phyloP scores from a whole-genome alignment of 2,329 filamentous ascomycete species.

The Beauveria australis region DNA sequence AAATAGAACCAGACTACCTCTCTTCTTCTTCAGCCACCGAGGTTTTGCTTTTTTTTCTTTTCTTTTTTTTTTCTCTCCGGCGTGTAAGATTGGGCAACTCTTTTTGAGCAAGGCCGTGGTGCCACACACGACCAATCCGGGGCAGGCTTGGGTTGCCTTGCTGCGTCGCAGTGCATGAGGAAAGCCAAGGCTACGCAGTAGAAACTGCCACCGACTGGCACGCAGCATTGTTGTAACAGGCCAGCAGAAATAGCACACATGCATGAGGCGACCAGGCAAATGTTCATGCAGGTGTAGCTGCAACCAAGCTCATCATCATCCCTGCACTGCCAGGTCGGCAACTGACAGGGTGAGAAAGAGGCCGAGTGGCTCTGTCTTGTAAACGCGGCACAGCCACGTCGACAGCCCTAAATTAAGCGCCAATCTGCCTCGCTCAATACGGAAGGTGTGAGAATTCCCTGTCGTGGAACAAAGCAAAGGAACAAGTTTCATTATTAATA shows the following conservation, averaged over 20 bases:
- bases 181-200: not conserved
- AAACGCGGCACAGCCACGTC: constrained; percentile 5
- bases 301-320: not conserved
- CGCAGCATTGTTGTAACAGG: not conserved
- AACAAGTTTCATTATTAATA: not conserved
- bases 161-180: not conserved
- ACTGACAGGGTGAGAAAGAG: not conserved
- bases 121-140: too few species aligned
- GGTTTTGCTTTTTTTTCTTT: too few species aligned
- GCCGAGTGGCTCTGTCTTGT: not conserved
- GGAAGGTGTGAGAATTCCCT: not conserved
- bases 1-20: not conserved
- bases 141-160: not conserved
- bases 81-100: too few species aligned
- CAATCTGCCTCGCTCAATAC: not conserved
- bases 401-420: not conserved
- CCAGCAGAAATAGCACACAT: not conserved
- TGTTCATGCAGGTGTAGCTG: not conserved
- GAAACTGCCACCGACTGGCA: not conserved
- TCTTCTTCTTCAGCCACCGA: too few species aligned
- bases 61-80: too few species aligned
- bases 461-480: not conserved
- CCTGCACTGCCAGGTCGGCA: not conserved
- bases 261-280: not conserved
- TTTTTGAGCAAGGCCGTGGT: too few species aligned